Evolutionary conservation across 805 yeast species (phyloP), one percentile per base, ranked within the genome.

Genomic region (Candida palmyrensis): DNA sequence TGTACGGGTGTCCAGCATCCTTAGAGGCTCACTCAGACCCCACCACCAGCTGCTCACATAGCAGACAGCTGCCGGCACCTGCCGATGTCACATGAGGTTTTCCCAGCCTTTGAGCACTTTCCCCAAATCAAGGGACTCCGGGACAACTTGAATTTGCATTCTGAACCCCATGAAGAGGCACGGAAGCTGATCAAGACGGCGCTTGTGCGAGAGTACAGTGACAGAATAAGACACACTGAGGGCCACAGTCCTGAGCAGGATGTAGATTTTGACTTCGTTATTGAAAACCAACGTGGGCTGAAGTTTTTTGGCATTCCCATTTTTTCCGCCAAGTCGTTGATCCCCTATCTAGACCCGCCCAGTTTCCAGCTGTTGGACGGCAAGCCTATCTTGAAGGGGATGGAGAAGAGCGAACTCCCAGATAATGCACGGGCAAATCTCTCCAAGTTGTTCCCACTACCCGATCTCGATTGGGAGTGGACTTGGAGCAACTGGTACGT

Each of bases 401-500:
- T 42, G 33, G 23, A 36, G 13, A 19, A 19, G 25, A 12, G 25
- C 12, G n/a, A 24, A n/a, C 18, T 18, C 15, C 17, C 18, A 11
- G 34, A 31, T 9, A 14, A 14, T 6, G 18, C 25, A 44, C 23
- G 20, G 49, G 32, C 47, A 27, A 58, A 26, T 36, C 48, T 36
- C 34, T 38, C 62, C 8, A 43, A 40, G 15, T 54, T 60, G 39
- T 57, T 48, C 36, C 76, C 78, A 0, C 60, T 76, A 10, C 84
- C 84, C 2, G 81, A 75, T 41, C 59, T 72, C 15, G 55, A 65
- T 27, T 81, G 87, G 88, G 48, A 53, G 35, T 81, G 88, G 88
- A 50, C 50, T 7, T 81, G 88, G 87, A 65, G 65, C 10, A 62
- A 67, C 35, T 84, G 94, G 94, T 79, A 77, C 45, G 79, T 82